Evolutionary conservation across 2,329 filamentous ascomycete species (phyloP), one percentile per base, ranked within the genome.

Genomic region (Rhynchosporium graminicola): DNA sequence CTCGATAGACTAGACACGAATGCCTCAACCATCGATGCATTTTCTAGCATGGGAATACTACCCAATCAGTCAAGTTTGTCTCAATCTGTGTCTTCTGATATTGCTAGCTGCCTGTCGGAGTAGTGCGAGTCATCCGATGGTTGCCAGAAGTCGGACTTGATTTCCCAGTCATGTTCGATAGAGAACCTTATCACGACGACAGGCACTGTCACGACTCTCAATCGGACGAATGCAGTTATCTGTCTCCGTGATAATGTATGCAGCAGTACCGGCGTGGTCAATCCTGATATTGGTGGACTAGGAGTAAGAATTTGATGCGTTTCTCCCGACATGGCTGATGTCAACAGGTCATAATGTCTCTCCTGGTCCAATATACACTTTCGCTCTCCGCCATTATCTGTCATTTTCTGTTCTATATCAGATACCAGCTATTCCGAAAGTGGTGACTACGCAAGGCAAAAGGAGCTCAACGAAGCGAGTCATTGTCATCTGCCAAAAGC

Each of bases 211-310:
- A 2, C 1, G 15, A 26, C 15, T 13, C 42, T 60, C 9, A 63
- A 60, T 38, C 52, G 58, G 20, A 38, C 58, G 7, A 55, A 13
- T 46, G 62, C 62, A 3, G n/a, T 60, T 15, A 47, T 3, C 1
- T 64, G 63, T 48, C 33, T 64, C 20, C 48, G 36, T 29, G 20
- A 59, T 26, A 47, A n/a, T 45, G 59, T 64, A 2, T 64, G 63
- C 57, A 52, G 48, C 4, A 62, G 36, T 26, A 64, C 59, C 15
- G 40, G 38, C 4, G 50, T 31, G 13, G 51, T 62, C 12, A 64
- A 62, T 45, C 56, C 63, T 40, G 63, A 64, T 20, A 64, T 64
- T 47, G 63, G 63, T 6, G 63, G 63, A 2, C 40, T 62, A 15
- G 59, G 59, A 20, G 43, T 46, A 10, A 56, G 59, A 36, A 38